These are phyloP conservation scores for Teunomyces gatunensis DNA, from an alignment of 805 yeast species.

Conservation along the genomic window DNA sequence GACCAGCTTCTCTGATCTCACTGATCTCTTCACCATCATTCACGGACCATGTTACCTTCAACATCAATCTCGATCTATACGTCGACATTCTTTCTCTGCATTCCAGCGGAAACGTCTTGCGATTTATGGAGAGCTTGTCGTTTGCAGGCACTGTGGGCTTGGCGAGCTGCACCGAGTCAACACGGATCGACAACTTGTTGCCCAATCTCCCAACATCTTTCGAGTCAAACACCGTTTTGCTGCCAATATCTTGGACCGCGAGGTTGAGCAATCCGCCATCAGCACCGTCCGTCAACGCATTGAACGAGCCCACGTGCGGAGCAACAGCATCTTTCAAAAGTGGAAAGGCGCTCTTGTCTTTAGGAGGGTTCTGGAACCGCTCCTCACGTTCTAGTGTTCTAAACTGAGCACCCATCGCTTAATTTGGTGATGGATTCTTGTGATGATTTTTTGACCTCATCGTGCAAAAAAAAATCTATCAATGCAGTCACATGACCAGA, in stretches of 20 bases:
- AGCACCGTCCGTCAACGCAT: constrained; percentile 88
- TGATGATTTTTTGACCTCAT: neutral
- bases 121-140: constrained; percentile 73
- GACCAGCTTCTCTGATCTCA: constrained; percentile 89
- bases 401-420: constrained; percentile 53
- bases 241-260: constrained; percentile 87
- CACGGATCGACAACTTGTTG: constrained; percentile 79
- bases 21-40: constrained; percentile 81
- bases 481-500: too few relatives aligned
- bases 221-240: constrained; percentile 81
- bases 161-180: constrained; percentile 85
- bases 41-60: constrained; percentile 81
- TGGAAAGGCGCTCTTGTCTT: constrained; percentile 79
- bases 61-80: constrained; percentile 73
- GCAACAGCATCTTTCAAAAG: constrained; percentile 82
- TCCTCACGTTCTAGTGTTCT: constrained; percentile 85
- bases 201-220: constrained; percentile 67
- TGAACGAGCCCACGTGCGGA: constrained; percentile 95
- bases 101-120: constrained; percentile 75
- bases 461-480: neutral
- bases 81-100: constrained; percentile 86
- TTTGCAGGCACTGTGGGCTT: constrained; percentile 73
- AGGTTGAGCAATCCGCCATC: constrained; percentile 81
- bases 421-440: neutral
- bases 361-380: constrained; percentile 85